These are phyloP conservation scores for Apostasia ramifera DNA, from an alignment of 106 monocot species.

Conservation along the genomic window DNA sequence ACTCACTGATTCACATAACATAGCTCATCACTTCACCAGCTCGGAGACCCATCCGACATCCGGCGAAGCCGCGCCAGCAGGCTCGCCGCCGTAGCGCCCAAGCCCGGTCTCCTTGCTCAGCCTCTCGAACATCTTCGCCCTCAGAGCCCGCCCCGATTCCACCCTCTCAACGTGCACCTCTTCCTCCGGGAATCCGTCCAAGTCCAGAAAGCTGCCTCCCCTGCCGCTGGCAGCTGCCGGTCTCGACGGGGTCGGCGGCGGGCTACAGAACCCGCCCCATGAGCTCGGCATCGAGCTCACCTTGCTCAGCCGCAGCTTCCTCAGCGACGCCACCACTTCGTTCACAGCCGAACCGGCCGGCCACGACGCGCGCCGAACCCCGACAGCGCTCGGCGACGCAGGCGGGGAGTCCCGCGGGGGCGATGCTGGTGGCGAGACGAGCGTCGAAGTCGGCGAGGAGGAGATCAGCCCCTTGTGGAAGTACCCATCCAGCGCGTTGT, in stretches of 20 bases:
- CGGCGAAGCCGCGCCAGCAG: conserved; percentile 11
- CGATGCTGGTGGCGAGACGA: conserved; percentile 5
- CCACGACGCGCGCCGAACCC: neutral
- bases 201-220: conserved; percentile 13
- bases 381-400: conserved; percentile 27
- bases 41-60: conserved; percentile 82
- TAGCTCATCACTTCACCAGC: conserved; percentile 36
- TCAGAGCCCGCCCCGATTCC: conserved; percentile 73
- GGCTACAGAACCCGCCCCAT: conserved; percentile 36
- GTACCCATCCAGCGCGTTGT: conserved; percentile 16
- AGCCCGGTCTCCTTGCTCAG: conserved; percentile 56
- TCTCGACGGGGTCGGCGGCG: conserved; percentile 50
- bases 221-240: neutral
- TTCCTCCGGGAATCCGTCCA: neutral
- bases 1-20: too few relatives aligned
- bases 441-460: conserved; percentile 27
- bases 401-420: conserved; percentile 56
- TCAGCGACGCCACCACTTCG: neutral
- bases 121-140: conserved; percentile 68
- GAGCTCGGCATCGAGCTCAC: conserved; percentile 16
- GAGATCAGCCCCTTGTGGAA: conserved; percentile 15
- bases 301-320: conserved; percentile 12
- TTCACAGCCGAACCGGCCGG: neutral
- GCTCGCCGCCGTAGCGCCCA: conserved; percentile 8
- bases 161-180: conserved; percentile 51